A percentile compares a stretch with the other conserved stretches of the same genome.
phyloP scores from a whole-genome alignment of 345 rosid species.

The Rubroshorea leprosula region DNA sequence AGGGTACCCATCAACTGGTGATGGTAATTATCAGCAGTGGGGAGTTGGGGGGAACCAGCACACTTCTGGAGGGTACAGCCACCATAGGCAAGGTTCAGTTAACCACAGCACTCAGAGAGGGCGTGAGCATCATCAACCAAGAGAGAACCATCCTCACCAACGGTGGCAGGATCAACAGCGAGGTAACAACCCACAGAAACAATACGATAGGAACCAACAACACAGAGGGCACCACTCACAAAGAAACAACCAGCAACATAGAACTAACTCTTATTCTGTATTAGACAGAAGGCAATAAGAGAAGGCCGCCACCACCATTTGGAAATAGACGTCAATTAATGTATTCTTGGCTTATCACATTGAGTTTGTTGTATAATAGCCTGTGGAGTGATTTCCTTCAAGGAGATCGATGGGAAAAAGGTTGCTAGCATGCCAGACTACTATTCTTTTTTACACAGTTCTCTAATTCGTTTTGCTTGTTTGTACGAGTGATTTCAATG shows the following conservation, averaged over 20 bases:
- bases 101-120: conserved; percentile 11
- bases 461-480: too few species aligned
- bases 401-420: too few species aligned
- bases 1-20: conserved; percentile 31
- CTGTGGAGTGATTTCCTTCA: too few species aligned
- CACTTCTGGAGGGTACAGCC: conserved; percentile 30
- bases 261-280: conserved; percentile 31
- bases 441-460: too few species aligned
- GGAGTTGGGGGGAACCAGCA: conserved; percentile 32
- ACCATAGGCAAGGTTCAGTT: conserved; percentile 24
- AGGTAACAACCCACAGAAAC: too few species aligned
- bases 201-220: conserved; percentile 3
- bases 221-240: conserved; percentile 10
- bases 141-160: conserved; percentile 22
- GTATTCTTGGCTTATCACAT: background rate
- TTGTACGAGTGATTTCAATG: too few species aligned
- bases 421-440: too few species aligned
- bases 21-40: conserved; percentile 27
- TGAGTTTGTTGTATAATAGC: background rate
- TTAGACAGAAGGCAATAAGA: conserved; percentile 24
- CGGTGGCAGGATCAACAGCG: conserved; percentile 13
- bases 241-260: conserved; percentile 8
- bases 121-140: conserved; percentile 19
- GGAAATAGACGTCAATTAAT: conserved; percentile 15
- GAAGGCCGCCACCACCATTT: conserved; percentile 15